A percentile compares a stretch with the other conserved stretches of the same genome.
Evolutionary conservation across 73 alveolate genomes (phyloP).

Genomic region (Paramecium sonneborni): DNA sequence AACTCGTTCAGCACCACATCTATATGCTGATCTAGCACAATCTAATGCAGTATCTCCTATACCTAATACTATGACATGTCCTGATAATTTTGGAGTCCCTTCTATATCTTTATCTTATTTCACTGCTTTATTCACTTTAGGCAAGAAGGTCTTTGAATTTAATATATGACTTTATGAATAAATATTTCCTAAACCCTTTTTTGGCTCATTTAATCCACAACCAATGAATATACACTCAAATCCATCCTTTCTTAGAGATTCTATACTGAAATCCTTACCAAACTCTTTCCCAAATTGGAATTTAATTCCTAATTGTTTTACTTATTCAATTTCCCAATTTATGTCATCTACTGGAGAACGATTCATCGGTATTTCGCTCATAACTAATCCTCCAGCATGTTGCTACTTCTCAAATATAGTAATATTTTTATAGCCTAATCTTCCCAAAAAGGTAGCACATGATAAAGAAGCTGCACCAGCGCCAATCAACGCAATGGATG

Average conservation of each 20-base stretch:
- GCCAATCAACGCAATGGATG: conserved; percentile 73
- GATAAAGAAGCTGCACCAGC: conserved; percentile 77
- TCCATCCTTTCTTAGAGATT: conserved; percentile 67
- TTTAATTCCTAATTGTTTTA: conserved; percentile 69
- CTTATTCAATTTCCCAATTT: conserved; percentile 76
- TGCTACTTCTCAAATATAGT: conserved; percentile 69
- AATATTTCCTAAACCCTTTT: conserved; percentile 60
- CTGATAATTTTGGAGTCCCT: conserved; percentile 77
- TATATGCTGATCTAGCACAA: conserved; percentile 85
- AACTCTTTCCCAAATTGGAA: conserved; percentile 68
- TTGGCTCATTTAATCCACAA: conserved; percentile 67
- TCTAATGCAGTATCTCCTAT: conserved; percentile 90
- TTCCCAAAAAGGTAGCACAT: conserved; percentile 78
- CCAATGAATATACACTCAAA: conserved; percentile 69
- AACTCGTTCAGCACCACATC: conserved; percentile 87
- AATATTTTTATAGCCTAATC: conserved; percentile 73
- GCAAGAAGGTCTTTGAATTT: conserved; percentile 66
- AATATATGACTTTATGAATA: conserved; percentile 39
- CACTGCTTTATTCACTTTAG: conserved; percentile 52
- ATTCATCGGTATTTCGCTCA: conserved; percentile 73
- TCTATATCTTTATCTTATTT: conserved; percentile 34
- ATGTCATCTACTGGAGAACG: conserved; percentile 73
- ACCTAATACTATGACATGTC: conserved; percentile 86
- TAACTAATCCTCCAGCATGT: conserved; percentile 73
- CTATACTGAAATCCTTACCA: conserved; percentile 70